These are phyloP conservation scores for Lasiosphaeriaceae sp. DNA, from an alignment of 495 filamentous ascomycete genomes.

Conservation along the genomic window DNA sequence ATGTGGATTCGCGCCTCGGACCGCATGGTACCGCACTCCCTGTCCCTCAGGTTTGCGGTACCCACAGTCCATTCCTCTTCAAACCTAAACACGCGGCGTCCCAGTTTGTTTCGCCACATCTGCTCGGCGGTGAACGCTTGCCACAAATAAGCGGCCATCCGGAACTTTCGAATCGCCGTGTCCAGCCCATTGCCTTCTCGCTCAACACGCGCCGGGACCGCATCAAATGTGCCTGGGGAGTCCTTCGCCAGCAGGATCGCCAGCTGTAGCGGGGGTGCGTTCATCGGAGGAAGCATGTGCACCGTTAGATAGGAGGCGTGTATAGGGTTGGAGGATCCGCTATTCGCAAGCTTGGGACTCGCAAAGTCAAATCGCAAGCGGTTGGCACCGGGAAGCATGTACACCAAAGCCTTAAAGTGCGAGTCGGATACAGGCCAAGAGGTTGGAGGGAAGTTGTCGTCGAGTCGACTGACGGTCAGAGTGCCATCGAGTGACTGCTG, in stretches of 20 bases:
- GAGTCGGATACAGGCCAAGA: constrained; percentile 82
- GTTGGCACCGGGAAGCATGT: constrained; percentile 85
- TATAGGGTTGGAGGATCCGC: constrained; percentile 60
- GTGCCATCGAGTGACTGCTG: constrained; percentile 72
- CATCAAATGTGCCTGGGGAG: constrained; percentile 82
- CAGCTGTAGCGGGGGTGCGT: constrained; percentile 75
- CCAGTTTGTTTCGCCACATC: constrained; percentile 83
- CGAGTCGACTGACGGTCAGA: constrained; percentile 73
- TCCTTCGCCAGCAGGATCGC: constrained; percentile 82
- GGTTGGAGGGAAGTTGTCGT: constrained; percentile 77
- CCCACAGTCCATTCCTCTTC: constrained; percentile 92
- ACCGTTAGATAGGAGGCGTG: constrained; percentile 77
- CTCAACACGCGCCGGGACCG: constrained; percentile 66
- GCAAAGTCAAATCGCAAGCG: constrained; percentile 79
- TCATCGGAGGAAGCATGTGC: constrained; percentile 76
- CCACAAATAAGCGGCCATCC: constrained; percentile 91
- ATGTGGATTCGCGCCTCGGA: constrained; percentile 88
- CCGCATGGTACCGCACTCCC: constrained; percentile 64
- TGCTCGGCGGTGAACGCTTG: constrained; percentile 93
- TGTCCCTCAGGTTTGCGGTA: constrained; percentile 67
- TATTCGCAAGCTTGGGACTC: constrained; percentile 72
- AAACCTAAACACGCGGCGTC: constrained; percentile 78
- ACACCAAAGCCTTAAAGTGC: constrained; percentile 83
- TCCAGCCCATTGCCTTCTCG: constrained; percentile 79
- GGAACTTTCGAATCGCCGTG: constrained; percentile 76